Evolutionary conservation across 192 early-diverging fungal genomes (phyloP).

Genomic region (Coemansia aciculifera): DNA sequence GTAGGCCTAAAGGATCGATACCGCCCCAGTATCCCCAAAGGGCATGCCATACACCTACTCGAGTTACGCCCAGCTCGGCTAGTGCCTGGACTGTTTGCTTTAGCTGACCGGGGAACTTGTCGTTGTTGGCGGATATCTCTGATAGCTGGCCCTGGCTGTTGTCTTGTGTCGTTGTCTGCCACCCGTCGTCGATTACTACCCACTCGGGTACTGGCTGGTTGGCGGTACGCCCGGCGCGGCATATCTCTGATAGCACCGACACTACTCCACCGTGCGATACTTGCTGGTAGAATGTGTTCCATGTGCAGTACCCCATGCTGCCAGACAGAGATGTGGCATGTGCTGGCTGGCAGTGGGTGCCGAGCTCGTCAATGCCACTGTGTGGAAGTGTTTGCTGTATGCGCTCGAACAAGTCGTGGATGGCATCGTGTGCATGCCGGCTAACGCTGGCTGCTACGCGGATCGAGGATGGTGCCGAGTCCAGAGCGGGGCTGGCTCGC

Average conservation of each 20-base stretch:
- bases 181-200: conserved; percentile 61
- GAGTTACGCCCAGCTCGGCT: conserved; percentile 23
- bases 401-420: conserved; percentile 23
- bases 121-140: conserved; percentile 35
- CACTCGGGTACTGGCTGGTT: conserved; percentile 22
- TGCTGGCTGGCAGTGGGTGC: not conserved
- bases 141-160: conserved; percentile 23
- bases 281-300: conserved; percentile 46
- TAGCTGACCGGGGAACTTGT: conserved; percentile 56
- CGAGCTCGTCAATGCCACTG: not conserved
- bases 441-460: conserved; percentile 29
- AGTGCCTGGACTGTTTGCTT: conserved; percentile 23
- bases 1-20: conserved; percentile 35
- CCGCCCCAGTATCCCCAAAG: conserved; percentile 65
- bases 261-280: conserved; percentile 23
- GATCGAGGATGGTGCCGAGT: not conserved
- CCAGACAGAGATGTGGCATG: conserved; percentile 8
- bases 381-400: conserved; percentile 15
- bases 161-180: conserved; percentile 37
- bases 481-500: not conserved
- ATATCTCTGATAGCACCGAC: conserved; percentile 13
- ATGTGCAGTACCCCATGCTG: conserved; percentile 41
- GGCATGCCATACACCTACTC: conserved; percentile 61
- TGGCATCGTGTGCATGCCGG: conserved; percentile 21
- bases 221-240: not conserved